phyloP scores from a whole-genome alignment of 1,284 basidiomycete genomes.

The Moesziomyces aphidis region DNA sequence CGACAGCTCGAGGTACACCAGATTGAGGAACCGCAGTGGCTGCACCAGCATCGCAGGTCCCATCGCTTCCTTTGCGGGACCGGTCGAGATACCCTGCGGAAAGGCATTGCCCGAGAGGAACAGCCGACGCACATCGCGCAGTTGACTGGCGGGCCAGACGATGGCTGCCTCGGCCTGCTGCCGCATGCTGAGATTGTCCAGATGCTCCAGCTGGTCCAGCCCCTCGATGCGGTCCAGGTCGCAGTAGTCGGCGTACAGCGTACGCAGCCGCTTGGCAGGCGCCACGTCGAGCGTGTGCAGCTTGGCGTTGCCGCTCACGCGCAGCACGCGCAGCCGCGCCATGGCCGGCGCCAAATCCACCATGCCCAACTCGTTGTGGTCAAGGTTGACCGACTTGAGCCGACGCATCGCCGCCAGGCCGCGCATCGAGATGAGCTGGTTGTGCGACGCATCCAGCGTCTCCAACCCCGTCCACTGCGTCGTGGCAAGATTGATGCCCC shows the following conservation, averaged over 20 bases:
- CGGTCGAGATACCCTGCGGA: conserved; percentile 33
- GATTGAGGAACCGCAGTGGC: conserved; percentile 76
- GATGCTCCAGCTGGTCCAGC: conserved; percentile 74
- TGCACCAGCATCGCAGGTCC: conserved; percentile 5
- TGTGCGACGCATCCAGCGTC: conserved; percentile 83
- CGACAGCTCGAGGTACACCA: conserved; percentile 92
- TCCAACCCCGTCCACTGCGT: conserved; percentile 72
- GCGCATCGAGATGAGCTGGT: conserved; percentile 72
- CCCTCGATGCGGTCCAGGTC: conserved; percentile 72
- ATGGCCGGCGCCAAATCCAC: conserved; percentile 68
- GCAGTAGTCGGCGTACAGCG: conserved; percentile 93
- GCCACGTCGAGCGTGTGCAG: conserved; percentile 78
- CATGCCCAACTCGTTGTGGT: conserved; percentile 78
- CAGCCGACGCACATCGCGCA: conserved; percentile 89
- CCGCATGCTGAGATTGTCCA: conserved; percentile 91
- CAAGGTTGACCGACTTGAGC: conserved; percentile 84
- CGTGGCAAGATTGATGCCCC: conserved; percentile 72
- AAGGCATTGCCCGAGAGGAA: conserved; percentile 86
- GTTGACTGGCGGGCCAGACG: conserved; percentile 76
- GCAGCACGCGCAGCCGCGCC: conserved; percentile 76
- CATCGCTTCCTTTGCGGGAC: too few relatives aligned
- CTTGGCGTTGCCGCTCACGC: conserved; percentile 81
- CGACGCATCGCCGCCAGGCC: conserved; percentile 41
- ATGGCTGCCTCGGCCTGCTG: conserved; percentile 79
- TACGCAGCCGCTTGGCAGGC: conserved; percentile 80